A percentile compares a stretch with the other conserved stretches of the same genome.
Evolutionary conservation across 805 yeast species (phyloP).

Genomic region (Candida maltosa): DNA sequence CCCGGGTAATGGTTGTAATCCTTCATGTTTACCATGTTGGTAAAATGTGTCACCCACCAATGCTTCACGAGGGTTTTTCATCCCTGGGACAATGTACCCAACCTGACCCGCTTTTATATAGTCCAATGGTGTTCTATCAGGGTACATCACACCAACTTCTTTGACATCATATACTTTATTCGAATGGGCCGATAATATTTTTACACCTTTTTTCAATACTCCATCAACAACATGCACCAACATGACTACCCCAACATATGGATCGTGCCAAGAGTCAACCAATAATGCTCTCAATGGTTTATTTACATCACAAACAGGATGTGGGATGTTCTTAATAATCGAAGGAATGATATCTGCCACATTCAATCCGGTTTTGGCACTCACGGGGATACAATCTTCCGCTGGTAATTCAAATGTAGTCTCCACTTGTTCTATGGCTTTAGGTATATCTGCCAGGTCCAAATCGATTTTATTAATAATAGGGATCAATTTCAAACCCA

Average conservation of each 20-base stretch:
- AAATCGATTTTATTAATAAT: slow-evolving; percentile 90
- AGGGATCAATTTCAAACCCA: slow-evolving; percentile 79
- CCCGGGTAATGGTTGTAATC: slow-evolving; percentile 81
- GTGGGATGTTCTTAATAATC: slow-evolving; percentile 75
- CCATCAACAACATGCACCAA: slow-evolving; percentile 88
- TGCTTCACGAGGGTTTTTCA: slow-evolving; percentile 84
- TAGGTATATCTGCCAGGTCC: slow-evolving; percentile 78
- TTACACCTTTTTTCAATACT: slow-evolving; percentile 65
- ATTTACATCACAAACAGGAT: slow-evolving; percentile 58
- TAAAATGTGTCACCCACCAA: slow-evolving; percentile 87
- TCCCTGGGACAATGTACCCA: slow-evolving; percentile 91
- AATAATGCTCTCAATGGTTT: slow-evolving; percentile 68
- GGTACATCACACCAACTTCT: slow-evolving; percentile 95
- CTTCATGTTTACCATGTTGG: slow-evolving; percentile 51
- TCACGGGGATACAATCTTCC: slow-evolving; percentile 75
- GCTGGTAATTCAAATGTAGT: slow-evolving; percentile 75
- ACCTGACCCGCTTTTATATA: slow-evolving; percentile 84
- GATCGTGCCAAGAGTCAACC: slow-evolving; percentile 98
- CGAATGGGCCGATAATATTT: slow-evolving; percentile 74
- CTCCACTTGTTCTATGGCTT: slow-evolving; percentile 82
- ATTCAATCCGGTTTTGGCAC: slow-evolving; percentile 88
- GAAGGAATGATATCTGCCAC: slow-evolving; percentile 79
- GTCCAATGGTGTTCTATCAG: slow-evolving; percentile 70
- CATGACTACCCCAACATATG: slow-evolving; percentile 86
- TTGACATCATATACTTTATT: slow-evolving; percentile 76